Base-by-base conservation (phyloP, 2,329 filamentous ascomycete species). In the Berkeleyomyces rouxiae region DNA sequence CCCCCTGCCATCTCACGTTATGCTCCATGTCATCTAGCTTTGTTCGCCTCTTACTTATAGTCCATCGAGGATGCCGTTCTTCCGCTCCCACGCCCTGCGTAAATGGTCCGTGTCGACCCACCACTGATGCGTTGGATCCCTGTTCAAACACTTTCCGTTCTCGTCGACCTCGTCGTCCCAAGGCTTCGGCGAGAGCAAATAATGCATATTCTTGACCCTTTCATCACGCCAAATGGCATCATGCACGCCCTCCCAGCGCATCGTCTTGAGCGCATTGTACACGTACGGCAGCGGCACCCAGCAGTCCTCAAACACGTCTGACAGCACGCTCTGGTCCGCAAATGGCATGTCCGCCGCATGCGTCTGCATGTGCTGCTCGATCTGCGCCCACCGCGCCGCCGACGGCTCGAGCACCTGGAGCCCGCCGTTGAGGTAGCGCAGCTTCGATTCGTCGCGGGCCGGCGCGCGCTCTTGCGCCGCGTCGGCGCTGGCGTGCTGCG, bases 211-310 rank as follows among this genome's bases (percentile, higher is more conserved):
- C 74, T 82, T 83, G 59, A 84, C 79, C 47, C 72, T 69, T 16
- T 78, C 78, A 67, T 85, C 82, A 9, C 74, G 71, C 82, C 82
- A 85, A 63, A 85, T 80, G 63, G 72, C 68, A 37, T 72, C 70
- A 68, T 85, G 82, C 39, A 83, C 80, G 10, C 73, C 75, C 13
- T 73, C 67, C 73, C 76, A 76, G 13, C 79, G 72, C 73, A 84
- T 65, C 13, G 82, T 83, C 76, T 84, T 84, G 65, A 85, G 75
- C 7, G 80, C 82, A 67, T 85, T 85, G 70, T 84, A 84, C 11
- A 78, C 72, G 67, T 84, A 84, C 1, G 81, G 80, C 67, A 85
- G 72, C 4, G 78, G 70, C 10, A 80, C 77, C 82, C 82, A 85
- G 42, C 79, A 74, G 42, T 74, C 77, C 9, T 70, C 70, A 71